Evolutionary conservation across 176 grass and related monocot species (phyloP).

Genomic region (Leersia perrieri): DNA sequence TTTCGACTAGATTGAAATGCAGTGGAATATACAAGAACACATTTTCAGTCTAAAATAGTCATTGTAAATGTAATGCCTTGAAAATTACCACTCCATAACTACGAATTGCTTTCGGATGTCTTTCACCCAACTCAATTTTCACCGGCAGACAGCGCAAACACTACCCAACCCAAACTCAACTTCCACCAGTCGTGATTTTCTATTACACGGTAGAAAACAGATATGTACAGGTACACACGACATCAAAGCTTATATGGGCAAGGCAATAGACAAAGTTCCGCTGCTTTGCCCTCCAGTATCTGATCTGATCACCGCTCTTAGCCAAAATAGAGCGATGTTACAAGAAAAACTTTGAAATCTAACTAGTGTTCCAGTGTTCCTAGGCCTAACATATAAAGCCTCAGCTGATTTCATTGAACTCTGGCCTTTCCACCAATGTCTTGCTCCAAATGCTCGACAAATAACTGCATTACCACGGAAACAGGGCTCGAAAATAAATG

Average conservation of each 20-base stretch:
- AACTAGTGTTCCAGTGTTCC: background rate
- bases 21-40: background rate
- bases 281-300: background rate
- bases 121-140: slow-evolving; percentile 20
- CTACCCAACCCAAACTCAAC: background rate
- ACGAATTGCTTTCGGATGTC: background rate
- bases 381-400: slow-evolving; percentile 7
- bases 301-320: background rate
- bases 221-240: slow-evolving; percentile 5
- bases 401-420: slow-evolving; percentile 3
- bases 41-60: background rate
- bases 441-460: background rate
- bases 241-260: background rate
- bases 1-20: background rate
- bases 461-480: background rate
- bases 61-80: background rate
- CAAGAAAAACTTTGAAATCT: background rate
- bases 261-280: background rate
- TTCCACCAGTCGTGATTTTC: background rate
- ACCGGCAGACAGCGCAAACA: background rate
- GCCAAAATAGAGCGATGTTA: background rate
- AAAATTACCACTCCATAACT: background rate
- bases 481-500: background rate
- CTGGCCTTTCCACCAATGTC: background rate
- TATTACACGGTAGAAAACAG: background rate